Evolutionary conservation across 208 protist genomes (phyloP).

Genomic region (Crithidia bombi): DNA sequence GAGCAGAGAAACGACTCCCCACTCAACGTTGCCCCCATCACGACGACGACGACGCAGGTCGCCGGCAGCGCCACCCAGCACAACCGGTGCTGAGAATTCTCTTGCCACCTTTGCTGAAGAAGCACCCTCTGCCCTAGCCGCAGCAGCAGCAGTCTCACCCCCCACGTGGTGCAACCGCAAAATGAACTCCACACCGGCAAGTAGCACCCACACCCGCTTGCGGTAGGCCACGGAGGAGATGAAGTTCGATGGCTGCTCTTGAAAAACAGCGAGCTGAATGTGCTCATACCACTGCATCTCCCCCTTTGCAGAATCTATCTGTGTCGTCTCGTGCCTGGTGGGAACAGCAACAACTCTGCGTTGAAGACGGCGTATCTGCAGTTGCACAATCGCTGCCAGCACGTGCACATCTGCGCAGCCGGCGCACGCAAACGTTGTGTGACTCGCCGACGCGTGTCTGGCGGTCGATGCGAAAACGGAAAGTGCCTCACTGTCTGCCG

Average conservation of each 20-base stretch:
- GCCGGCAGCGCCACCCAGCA: neutral
- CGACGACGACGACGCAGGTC: neutral
- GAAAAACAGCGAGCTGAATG: slow-evolving; percentile 1
- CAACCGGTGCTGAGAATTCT: neutral
- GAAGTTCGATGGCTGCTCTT: slow-evolving; percentile 6
- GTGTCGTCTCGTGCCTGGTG: neutral
- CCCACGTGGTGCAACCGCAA: neutral
- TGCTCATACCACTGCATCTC: neutral
- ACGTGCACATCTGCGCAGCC: slow-evolving; percentile 14
- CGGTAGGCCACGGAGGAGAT: slow-evolving; percentile 5
- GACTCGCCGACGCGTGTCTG: neutral
- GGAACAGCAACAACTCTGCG: neutral
- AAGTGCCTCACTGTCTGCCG: slow-evolving; percentile 32
- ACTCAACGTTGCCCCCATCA: neutral
- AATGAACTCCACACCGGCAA: slow-evolving; percentile 22
- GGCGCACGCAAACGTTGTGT: neutral
- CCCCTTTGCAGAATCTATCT: neutral
- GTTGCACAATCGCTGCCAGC: slow-evolving; percentile 10
- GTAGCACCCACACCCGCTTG: slow-evolving; percentile 13
- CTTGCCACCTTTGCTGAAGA: too few species aligned
- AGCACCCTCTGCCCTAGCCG: too few species aligned
- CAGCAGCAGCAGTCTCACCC: neutral
- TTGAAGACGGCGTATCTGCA: neutral
- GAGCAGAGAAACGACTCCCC: neutral
- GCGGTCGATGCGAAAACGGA: slow-evolving; percentile 19